Conservation (phyloP, 1,139 yeast genomes). For the Lodderomyces jiufengensis region DNA sequence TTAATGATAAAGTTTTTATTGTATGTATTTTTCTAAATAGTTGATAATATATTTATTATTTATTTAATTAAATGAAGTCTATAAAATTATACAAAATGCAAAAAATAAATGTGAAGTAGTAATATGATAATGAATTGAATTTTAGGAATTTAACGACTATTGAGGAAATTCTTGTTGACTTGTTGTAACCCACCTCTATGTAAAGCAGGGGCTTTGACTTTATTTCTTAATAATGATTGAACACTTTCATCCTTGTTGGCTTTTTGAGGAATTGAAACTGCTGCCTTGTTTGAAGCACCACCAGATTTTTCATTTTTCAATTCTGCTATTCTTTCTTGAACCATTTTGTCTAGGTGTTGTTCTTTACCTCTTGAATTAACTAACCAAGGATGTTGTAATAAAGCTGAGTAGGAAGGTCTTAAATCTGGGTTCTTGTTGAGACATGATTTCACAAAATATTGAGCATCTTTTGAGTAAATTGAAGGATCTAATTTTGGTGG, state of each 20-base stretch:
- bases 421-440: slow-evolving; percentile 74
- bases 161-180: slow-evolving; percentile 13
- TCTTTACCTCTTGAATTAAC: slow-evolving; percentile 42
- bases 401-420: slow-evolving; percentile 78
- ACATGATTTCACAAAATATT: slow-evolving; percentile 75
- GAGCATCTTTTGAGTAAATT: slow-evolving; percentile 69
- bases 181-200: slow-evolving; percentile 37
- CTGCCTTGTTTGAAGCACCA: slow-evolving; percentile 1
- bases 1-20: too few species aligned
- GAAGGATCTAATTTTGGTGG: slow-evolving; percentile 68
- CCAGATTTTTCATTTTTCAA: slow-evolving; percentile 21
- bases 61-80: too few species aligned
- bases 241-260: slow-evolving; percentile 29
- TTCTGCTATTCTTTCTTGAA: slow-evolving; percentile 31
- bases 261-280: slow-evolving; percentile 15
- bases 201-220: slow-evolving; percentile 42
- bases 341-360: slow-evolving; percentile 42
- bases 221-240: slow-evolving; percentile 33
- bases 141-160: slow-evolving; percentile 2
- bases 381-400: slow-evolving; percentile 84
- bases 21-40: too few species aligned
- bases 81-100: too few species aligned
- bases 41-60: too few species aligned
- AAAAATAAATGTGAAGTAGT: too few species aligned
- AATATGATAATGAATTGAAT: too few species aligned